Evolutionary conservation across 768 basidiomycete species (phyloP).

Genomic region (Trametes maxima): DNA sequence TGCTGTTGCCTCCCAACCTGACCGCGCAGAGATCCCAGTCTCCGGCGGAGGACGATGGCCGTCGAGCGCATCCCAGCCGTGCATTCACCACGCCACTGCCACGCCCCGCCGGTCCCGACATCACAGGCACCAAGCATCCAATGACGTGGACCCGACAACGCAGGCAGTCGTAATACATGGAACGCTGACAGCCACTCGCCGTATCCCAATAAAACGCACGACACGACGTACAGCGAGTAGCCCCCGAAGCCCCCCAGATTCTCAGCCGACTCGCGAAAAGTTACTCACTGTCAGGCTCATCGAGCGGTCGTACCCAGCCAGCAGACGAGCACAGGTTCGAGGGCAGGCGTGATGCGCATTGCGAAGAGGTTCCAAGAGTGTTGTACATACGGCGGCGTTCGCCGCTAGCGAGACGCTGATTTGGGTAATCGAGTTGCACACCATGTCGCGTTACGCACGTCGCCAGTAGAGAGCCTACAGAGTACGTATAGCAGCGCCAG

Average conservation of each 20-base stretch:
- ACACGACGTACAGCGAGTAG: too few species aligned
- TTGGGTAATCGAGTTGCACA: too few species aligned
- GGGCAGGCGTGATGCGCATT: background rate
- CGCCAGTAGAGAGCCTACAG: background rate
- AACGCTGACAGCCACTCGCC: background rate
- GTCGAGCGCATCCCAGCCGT: background rate
- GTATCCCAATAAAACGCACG: too few species aligned
- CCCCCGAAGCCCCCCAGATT: too few species aligned
- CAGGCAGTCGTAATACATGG: background rate
- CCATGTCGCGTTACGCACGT: background rate
- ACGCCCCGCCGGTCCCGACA: background rate
- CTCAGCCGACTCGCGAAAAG: too few species aligned
- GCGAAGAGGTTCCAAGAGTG: background rate
- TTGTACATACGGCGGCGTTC: too few species aligned
- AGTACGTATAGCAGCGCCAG: too few species aligned
- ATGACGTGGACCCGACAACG: background rate
- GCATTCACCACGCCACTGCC: background rate
- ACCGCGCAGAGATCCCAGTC: background rate
- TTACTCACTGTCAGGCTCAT: background rate
- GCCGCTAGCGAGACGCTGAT: too few species aligned
- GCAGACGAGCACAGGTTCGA: background rate
- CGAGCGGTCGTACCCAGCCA: too few species aligned
- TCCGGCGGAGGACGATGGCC: background rate
- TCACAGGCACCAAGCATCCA: background rate
- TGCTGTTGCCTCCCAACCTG: constrained; percentile 12